phyloP scores from a whole-genome alignment of 2,329 filamentous ascomycete species.

The Aurifilum marmelostoma region DNA sequence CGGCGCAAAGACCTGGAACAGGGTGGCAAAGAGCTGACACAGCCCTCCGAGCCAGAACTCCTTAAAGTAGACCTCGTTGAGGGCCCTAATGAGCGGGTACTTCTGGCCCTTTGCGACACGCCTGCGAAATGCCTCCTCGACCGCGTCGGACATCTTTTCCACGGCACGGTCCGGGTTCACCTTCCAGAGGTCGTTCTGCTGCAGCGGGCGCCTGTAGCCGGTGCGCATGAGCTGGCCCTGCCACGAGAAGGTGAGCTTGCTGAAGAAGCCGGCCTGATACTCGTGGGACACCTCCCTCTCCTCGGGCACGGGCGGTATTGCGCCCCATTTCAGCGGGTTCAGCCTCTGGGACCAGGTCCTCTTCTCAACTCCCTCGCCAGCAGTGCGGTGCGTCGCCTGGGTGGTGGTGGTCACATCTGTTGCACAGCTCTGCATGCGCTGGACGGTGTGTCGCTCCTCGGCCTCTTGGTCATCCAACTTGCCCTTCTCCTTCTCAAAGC shows the following conservation, averaged over 20 bases:
- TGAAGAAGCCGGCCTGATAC: constrained; percentile 73
- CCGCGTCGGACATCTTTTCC: constrained; percentile 66
- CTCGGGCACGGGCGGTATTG: constrained; percentile 58
- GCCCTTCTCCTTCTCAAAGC: constrained; percentile 27
- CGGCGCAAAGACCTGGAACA: constrained; percentile 81
- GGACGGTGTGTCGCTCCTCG: constrained; percentile 40
- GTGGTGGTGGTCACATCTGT: constrained; percentile 57
- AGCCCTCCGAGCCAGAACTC: constrained; percentile 87
- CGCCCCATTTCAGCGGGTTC: constrained; percentile 66
- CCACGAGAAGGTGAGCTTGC: constrained; percentile 83
- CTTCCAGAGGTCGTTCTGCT: constrained; percentile 83
- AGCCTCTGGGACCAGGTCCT: constrained; percentile 66
- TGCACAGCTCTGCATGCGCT: constrained; percentile 54
- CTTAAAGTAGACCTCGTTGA: constrained; percentile 82
- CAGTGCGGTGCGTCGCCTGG: constrained; percentile 43
- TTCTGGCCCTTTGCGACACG: constrained; percentile 70
- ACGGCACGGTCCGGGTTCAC: constrained; percentile 82
- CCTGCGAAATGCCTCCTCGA: constrained; percentile 70
- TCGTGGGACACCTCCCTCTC: constrained; percentile 65
- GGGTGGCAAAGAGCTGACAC: constrained; percentile 72
- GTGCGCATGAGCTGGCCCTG: constrained; percentile 85
- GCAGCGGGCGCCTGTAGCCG: constrained; percentile 83
- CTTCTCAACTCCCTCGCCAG: constrained; percentile 34
- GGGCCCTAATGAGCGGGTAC: constrained; percentile 74
- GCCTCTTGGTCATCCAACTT: constrained; percentile 31